phyloP scores from a whole-genome alignment of 768 basidiomycete genomes.

The Pluteus cervinus region DNA sequence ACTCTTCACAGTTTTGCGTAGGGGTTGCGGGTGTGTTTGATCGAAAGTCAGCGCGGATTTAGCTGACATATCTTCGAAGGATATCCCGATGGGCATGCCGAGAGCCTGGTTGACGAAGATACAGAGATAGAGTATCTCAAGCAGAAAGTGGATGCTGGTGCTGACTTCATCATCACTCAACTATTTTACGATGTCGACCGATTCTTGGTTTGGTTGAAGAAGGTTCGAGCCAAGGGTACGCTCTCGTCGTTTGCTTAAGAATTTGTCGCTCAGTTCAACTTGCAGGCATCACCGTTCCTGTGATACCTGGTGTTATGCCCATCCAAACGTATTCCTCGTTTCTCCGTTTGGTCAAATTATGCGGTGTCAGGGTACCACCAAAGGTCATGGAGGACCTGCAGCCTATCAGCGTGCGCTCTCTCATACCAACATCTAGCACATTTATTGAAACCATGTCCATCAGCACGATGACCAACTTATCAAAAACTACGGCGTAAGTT shows the following conservation, averaged over 20 bases:
- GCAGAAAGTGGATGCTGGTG: slow-evolving; percentile 88
- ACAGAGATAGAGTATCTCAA: slow-evolving; percentile 66
- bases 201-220: slow-evolving; percentile 75
- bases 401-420: slow-evolving; percentile 59
- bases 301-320: slow-evolving; percentile 96
- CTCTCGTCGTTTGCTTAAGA: neutral
- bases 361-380: slow-evolving; percentile 71
- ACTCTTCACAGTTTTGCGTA: slow-evolving; percentile 82
- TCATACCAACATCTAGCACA: neutral
- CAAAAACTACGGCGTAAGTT: slow-evolving; percentile 88
- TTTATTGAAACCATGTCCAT: neutral
- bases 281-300: slow-evolving; percentile 80
- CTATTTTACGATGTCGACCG: slow-evolving; percentile 94
- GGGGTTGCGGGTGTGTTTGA: slow-evolving; percentile 77
- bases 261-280: neutral
- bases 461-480: slow-evolving; percentile 92
- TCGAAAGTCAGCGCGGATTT: neutral
- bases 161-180: slow-evolving; percentile 94
- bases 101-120: slow-evolving; percentile 51
- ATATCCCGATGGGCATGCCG: slow-evolving; percentile 88
- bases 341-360: slow-evolving; percentile 83
- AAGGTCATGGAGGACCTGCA: slow-evolving; percentile 61
- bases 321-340: slow-evolving; percentile 97
- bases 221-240: slow-evolving; percentile 68
- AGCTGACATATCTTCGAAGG: slow-evolving; percentile 35